Evolutionary conservation across 163 green algal species (phyloP).

Genomic region (Chloroidium sp.): DNA sequence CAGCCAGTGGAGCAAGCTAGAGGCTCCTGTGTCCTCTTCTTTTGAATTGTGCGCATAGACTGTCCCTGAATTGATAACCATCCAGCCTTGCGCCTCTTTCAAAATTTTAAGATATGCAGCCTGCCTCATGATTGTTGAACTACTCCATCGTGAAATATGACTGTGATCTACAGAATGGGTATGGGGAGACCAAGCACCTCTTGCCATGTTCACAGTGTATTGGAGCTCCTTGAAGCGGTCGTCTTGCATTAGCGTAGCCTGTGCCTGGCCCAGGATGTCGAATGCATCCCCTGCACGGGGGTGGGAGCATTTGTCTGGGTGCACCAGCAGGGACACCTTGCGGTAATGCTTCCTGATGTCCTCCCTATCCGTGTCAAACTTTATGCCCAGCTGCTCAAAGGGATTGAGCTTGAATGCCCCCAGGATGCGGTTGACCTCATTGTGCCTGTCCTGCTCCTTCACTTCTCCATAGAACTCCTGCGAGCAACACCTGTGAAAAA

Average conservation of each 20-base stretch:
- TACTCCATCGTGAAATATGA: not conserved
- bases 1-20: too few species aligned
- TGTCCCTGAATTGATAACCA: too few species aligned
- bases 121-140: not conserved
- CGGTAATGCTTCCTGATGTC: conserved; percentile 67
- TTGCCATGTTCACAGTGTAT: conserved; percentile 54
- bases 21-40: too few species aligned
- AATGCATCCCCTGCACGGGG: conserved; percentile 80
- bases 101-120: not conserved
- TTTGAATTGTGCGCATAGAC: too few species aligned
- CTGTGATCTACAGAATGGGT: not conserved
- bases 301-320: conserved; percentile 97
- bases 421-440: conserved; percentile 89
- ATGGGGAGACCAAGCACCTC: conserved; percentile 32
- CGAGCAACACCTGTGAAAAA: not conserved
- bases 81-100: too few species aligned
- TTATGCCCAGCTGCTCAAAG: conserved; percentile 86
- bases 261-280: conserved; percentile 65
- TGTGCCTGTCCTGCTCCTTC: conserved; percentile 70
- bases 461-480: conserved; percentile 31
- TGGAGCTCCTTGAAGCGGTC: conserved; percentile 55
- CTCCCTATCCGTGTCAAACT: conserved; percentile 68
- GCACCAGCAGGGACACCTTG: conserved; percentile 81
- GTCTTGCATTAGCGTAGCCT: conserved; percentile 67
- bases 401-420: conserved; percentile 96